Base-by-base conservation (phyloP, 331 rosid species). In the Quercus lobata region DNA sequence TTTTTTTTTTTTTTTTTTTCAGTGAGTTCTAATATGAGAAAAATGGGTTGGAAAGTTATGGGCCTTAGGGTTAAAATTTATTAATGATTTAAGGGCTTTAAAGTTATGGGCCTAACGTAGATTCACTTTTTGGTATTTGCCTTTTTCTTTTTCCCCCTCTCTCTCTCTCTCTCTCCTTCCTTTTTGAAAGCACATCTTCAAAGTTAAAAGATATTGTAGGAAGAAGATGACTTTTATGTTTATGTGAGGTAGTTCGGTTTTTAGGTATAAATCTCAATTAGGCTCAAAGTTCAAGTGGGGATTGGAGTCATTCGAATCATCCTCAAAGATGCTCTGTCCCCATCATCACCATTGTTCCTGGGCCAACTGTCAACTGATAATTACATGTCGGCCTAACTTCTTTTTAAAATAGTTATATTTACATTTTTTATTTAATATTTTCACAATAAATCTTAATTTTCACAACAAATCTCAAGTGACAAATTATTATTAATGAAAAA, bases 391-490 rank as follows among this genome's bases (percentile, higher is more conserved):
- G 46, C 46, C 46, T 41, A 41, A 41, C 46, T 41, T 41, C 1
- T 8, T 41, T 41, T 41, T 41, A 8, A 41, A 8, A 41, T 11
- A 8, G 12, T 0, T 8, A 12, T 8, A 1, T 37, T 37, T 37
- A 0, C 2, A 1, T 34, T 34, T 34, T 34, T 34, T 0, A 5
- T 34, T 34, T 0, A 34, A 34, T 0, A 34, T 34, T 34, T 34
- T 34, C 5, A 4, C 5, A 30, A 30, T 4, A 30, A 30, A 30
- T 4, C 30, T 29, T 29, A 29, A 32, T 32, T 32, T 32, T 32
- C 0, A 5, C 6, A 1, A 0, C 0, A 0, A 32, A 5, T 5
- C 0, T 34, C 1, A 34, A 5, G 0, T 1, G 7, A n/a, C 1
- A 35, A 7, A 0, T 37, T 37, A 37, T 7, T 37, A 37, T 37